Percentiles rank a stretch among this genome's conserved stretches.
Conservation (phyloP, 2,329 filamentous ascomycete species). For the Ascochyta lentis region DNA sequence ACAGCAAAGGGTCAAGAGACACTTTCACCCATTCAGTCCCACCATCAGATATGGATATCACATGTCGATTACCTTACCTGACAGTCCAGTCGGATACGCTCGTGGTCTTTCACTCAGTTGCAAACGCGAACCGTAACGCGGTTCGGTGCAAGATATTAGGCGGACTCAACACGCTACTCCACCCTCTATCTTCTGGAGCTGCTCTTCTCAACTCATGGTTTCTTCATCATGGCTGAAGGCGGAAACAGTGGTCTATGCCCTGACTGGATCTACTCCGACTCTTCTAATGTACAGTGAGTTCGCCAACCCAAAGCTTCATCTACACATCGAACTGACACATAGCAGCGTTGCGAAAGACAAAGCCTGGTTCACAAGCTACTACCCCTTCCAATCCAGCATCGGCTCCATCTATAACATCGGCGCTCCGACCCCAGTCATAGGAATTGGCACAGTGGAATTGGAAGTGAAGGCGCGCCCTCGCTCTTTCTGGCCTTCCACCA, state of each 20-base stretch:
- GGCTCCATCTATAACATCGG: slow-evolving; percentile 1
- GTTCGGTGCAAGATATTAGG: neutral
- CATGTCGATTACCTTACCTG: neutral
- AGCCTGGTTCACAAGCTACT: slow-evolving; percentile 6
- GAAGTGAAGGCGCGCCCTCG: slow-evolving; percentile 1
- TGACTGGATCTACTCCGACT: slow-evolving; percentile 7
- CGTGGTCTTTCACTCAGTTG: neutral
- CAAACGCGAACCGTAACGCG: neutral
- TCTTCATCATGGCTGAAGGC: neutral
- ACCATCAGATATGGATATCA: neutral
- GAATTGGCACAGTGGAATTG: slow-evolving; percentile 9
- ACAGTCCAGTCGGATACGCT: neutral
- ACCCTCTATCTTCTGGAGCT: no score
- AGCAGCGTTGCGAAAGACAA: slow-evolving; percentile 1
- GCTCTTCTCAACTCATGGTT: neutral
- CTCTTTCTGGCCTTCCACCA: neutral
- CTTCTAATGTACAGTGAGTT: slow-evolving; percentile 6
- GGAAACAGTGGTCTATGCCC: neutral
- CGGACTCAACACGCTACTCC: no score
- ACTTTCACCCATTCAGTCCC: neutral
- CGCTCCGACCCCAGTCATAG: neutral
- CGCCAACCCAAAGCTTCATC: no score
- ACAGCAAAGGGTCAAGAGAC: neutral
- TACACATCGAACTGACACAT: neutral
- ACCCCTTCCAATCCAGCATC: neutral